Base-by-base conservation (phyloP, 2,329 filamentous ascomycete species). In the Aschersonia sp. region DNA sequence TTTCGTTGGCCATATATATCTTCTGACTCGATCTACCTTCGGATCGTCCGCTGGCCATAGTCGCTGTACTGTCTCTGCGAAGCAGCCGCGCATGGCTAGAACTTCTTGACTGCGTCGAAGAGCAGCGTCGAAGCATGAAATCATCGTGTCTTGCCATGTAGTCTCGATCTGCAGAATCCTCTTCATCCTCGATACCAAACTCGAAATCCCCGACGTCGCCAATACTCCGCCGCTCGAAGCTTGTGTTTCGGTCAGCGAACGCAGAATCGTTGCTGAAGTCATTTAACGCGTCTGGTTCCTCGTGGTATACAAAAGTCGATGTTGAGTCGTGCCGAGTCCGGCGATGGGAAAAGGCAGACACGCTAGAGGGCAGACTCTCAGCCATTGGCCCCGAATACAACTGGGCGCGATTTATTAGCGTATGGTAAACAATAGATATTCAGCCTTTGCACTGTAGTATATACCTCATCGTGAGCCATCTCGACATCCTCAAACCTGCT, bases 401-500 rank as follows among this genome's bases (percentile, higher is more conserved):
- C 74, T 79, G n/a, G 11, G 12, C 8, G 40, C 11, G 3, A 22
- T 22, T 41, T 22, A 22, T 41, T 22, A 14, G 1, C 37, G 37
- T n/a, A 11, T 30, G 6, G 32, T 49, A n/a, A 46, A 37, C 35
- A 37, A 37, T 37, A 4, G 5, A 39, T 2, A 39, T 4, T 39
- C 35, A 9, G 8, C 35, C 12, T 39, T 12, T 39, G 8, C 35
- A 9, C 9, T 41, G 14, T 11, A 2, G 7, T 11, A 14, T 4
- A 6, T 48, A 47, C 86, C 77, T 97, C 90, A 62, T 95, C 87
- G 46, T 94, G 87, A 22, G 92, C 90, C 92, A 98, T 97, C 63
- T 95, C 90, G n/a, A 97, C 89, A 64, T 95, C 87, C 55, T 87
- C 87, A 56, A 95, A 83, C 55, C 95, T 82, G 65, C 87, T 94